Percentiles rank a stretch among this genome's conserved stretches.
Conservation (phyloP, 306 rosid species). For the Prunus armeniaca region DNA sequence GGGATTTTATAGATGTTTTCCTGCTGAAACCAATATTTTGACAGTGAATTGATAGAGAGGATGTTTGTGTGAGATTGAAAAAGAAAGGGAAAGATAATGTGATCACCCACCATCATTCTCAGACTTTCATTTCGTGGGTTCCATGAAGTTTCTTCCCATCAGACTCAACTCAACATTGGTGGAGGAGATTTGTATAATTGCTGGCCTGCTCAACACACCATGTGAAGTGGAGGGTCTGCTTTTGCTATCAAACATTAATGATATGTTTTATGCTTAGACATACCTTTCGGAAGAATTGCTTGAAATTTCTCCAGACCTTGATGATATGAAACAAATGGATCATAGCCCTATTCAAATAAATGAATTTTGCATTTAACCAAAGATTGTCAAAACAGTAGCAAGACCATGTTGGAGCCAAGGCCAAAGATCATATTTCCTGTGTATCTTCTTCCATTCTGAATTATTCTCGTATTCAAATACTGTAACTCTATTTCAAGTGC, state of each 20-base stretch:
- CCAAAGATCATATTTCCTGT: constrained; percentile 74
- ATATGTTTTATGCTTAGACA: no score
- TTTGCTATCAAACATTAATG: no score
- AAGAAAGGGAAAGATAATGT: not conserved
- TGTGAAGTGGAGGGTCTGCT: not conserved
- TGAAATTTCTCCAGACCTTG: constrained; percentile 97
- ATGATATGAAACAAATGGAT: constrained; percentile 81
- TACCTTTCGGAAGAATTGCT: no score
- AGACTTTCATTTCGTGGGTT: not conserved
- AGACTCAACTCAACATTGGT: not conserved
- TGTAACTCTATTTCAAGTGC: constrained; percentile 17
- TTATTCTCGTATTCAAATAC: constrained; percentile 20
- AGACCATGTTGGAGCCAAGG: constrained; percentile 99
- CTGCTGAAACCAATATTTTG: no score
- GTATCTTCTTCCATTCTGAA: constrained; percentile 53
- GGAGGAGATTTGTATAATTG: not conserved
- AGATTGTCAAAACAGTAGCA: constrained; percentile 74
- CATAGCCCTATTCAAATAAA: constrained; percentile 61
- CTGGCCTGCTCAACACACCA: not conserved
- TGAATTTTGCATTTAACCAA: constrained; percentile 18
- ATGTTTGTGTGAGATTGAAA: not conserved
- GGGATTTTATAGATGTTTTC: no score
- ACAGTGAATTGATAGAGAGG: no score
- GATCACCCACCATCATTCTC: not conserved
- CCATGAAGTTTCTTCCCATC: not conserved